A percentile compares a stretch with the other conserved stretches of the same genome.
Evolutionary conservation across 2,329 filamentous ascomycete genomes (phyloP).

Genomic region (Sporothrix schenckii): DNA sequence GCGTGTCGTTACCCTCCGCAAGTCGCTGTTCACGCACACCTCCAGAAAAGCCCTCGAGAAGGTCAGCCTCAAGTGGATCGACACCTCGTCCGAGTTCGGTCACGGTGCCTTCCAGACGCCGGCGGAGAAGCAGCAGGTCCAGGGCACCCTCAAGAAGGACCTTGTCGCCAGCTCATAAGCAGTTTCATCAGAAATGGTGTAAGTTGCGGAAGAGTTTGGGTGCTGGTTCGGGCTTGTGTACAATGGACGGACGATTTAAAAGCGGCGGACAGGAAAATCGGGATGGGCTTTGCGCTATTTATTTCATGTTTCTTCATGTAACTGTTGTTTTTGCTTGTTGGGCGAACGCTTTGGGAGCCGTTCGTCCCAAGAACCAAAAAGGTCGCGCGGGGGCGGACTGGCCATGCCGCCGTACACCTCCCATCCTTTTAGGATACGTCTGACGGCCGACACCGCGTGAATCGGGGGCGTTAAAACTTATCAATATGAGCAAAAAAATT

Average conservation of each 20-base stretch:
- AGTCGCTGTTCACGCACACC: conserved; percentile 98
- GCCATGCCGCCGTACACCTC: conserved; percentile 19
- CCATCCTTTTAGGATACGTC: conserved; percentile 14
- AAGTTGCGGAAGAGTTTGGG: conserved; percentile 16
- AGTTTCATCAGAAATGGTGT: conserved; percentile 25
- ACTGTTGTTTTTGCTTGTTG: conserved; percentile 28
- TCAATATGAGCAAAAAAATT: conserved; percentile 27
- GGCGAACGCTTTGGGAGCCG: conserved; percentile 20
- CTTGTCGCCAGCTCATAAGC: conserved; percentile 53
- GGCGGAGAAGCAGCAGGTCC: conserved; percentile 95
- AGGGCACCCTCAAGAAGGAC: conserved; percentile 99
- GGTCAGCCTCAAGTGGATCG: conserved; percentile 99
- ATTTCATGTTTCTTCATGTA: conserved; percentile 30
- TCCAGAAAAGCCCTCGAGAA: conserved; percentile 96
- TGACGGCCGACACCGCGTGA: conserved; percentile 14
- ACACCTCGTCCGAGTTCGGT: conserved; percentile 99
- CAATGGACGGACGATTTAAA: conserved; percentile 15
- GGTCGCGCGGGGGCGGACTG: conserved; percentile 10
- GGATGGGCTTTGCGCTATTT: conserved; percentile 31
- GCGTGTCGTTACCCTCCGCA: conserved; percentile 97
- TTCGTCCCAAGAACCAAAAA: conserved; percentile 26
- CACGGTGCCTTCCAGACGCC: conserved; percentile 99
- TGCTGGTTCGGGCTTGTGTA: conserved; percentile 42
- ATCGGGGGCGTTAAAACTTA: conserved; percentile 23
- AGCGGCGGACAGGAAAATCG: conserved; percentile 27